A percentile compares a stretch with the other conserved stretches of the same genome.
Conservation (phyloP, 2,329 filamentous ascomycete genomes). For the Xylariales sp. region DNA sequence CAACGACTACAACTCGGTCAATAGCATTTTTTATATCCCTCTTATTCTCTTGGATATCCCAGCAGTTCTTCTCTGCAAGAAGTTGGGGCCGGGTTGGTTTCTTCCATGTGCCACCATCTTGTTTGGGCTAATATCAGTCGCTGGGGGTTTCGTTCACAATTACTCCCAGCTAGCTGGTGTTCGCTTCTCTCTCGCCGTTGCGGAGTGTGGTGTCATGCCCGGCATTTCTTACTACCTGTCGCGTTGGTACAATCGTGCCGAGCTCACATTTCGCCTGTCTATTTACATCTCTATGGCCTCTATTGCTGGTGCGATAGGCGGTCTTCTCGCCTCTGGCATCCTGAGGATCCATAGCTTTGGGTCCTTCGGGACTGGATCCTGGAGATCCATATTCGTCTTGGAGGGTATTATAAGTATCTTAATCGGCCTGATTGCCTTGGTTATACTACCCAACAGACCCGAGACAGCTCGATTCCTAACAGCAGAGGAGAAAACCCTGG, state of each 20-base stretch:
- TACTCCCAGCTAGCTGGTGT: conserved; percentile 31
- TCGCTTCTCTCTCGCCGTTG: not conserved
- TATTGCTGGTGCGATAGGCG: conserved; percentile 1
- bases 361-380: conserved; percentile 39
- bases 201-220: not conserved
- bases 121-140: not conserved
- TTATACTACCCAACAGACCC: not conserved
- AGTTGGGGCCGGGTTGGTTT: conserved; percentile 6
- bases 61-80: conserved; percentile 50
- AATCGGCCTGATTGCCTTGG: conserved; percentile 12
- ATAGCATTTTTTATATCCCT: conserved; percentile 54
- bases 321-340: conserved; percentile 4
- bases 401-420: conserved; percentile 46
- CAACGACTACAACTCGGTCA: conserved; percentile 52
- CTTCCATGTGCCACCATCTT: not conserved
- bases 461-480: not conserved
- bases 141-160: conserved; percentile 50
- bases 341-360: conserved; percentile 25
- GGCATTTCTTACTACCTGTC: conserved; percentile 32
- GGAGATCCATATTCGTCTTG: conserved; percentile 69
- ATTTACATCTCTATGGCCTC: conserved; percentile 66
- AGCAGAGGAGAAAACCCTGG: not conserved
- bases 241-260: conserved; percentile 61
- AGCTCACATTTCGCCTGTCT: conserved; percentile 60
- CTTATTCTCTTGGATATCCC: conserved; percentile 53